Evolutionary conservation across 768 basidiomycete species (phyloP), one percentile per base, ranked within the genome.

Genomic region (Plicaturopsis crispa): DNA sequence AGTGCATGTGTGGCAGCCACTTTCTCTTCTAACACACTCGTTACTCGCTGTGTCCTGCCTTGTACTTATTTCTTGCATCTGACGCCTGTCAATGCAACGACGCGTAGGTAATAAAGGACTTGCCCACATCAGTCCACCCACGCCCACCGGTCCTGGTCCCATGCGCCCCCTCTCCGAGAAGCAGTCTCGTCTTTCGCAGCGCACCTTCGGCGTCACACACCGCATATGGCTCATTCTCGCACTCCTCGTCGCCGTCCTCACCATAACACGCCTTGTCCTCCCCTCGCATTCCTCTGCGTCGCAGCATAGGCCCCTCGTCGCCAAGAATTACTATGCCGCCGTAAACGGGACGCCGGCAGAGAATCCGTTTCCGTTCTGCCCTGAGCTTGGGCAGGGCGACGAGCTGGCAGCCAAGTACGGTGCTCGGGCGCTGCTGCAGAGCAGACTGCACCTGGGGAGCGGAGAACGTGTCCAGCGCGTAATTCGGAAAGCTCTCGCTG

Each of bases 361-460:
- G 49, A 63, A 75, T 40, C 93, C 94, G 0, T 99, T 99, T 58
- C 65, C 70, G 1, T 99, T 98, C 58, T 99, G 94, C 56, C 94
- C 94, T 0, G 70, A 79, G 1, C 87, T 84, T 53, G 88, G 89
- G 2, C 81, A 83, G 2, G 78, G 78, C 2, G 94, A 98, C 57
- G 70, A 72, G 24, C 68, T 97, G 32, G 87, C 80, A 2, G 59
- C 66, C 18, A 84, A 84, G 58, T 88, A 96, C 53, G 88, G 92
- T 11, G 68, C 80, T 3, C 63, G 80, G 39, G 64, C 75, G 10
- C 70, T 97, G 12, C 70, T 86, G 8, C 80, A 81, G 60, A 87
- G 76, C 42, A 63, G 86, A 36, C 54, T 86, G 39, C 83, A 94
- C 55, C 50, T 78, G 0, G 92, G 92, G 2, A 91, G 82, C 39